Conservation (phyloP, 2,329 filamentous ascomycete genomes). For the Colletotrichum cereale region DNA sequence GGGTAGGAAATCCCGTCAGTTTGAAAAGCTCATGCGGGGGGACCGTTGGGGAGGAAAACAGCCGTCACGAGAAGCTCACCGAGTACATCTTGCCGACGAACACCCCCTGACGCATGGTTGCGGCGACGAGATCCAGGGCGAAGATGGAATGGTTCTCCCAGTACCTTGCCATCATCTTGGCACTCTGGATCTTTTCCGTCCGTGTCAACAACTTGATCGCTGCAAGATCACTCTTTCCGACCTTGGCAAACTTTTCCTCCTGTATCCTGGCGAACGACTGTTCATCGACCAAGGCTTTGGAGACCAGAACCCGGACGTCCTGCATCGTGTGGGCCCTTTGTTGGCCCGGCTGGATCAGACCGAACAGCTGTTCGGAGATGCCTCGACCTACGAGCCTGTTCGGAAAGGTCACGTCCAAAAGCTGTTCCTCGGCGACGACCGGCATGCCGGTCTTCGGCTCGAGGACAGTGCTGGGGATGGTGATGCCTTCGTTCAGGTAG, state of each 20-base stretch:
- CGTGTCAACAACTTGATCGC: not conserved
- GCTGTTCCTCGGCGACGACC: constrained; percentile 43
- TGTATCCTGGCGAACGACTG: not conserved
- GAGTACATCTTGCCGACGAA: constrained; percentile 81
- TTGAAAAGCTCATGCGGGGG: not conserved
- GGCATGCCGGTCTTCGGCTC: constrained; percentile 65
- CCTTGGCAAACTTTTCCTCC: not conserved
- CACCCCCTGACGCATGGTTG: constrained; percentile 73
- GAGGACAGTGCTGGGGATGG: constrained; percentile 78
- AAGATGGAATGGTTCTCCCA: constrained; percentile 77
- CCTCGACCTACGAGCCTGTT: constrained; percentile 67
- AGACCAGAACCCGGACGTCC: constrained; percentile 63
- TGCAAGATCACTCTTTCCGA: constrained; percentile 53
- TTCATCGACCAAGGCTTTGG: constrained; percentile 56
- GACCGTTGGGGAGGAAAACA: not conserved
- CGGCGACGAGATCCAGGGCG: constrained; percentile 73
- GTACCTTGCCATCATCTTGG: constrained; percentile 78
- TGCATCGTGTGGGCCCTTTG: constrained; percentile 59
- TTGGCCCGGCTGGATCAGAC: constrained; percentile 51
- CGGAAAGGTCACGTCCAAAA: constrained; percentile 61
- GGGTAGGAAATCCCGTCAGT: not conserved
- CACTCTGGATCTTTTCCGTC: constrained; percentile 49
- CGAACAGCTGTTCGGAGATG: constrained; percentile 57
- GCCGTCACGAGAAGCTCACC: constrained; percentile 38
- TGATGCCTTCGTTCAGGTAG: constrained; percentile 60